Conservation (phyloP, 2,329 filamentous ascomycete species). For the Neopestalotiopsis clavispora region DNA sequence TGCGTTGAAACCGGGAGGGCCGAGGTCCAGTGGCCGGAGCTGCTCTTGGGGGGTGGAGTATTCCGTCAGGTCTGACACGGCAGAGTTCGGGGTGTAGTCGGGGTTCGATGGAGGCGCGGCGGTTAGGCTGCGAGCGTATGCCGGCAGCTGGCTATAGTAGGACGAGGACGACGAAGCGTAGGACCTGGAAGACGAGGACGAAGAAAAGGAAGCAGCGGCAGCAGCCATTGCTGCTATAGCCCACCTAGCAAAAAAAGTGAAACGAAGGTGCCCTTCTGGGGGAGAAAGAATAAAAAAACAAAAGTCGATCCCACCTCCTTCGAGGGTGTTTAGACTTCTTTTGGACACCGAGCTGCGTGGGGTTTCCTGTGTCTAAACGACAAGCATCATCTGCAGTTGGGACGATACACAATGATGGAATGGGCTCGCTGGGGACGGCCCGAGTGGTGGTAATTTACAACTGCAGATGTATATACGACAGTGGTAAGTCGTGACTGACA, state of each 20-base stretch:
- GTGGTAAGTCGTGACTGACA: background rate
- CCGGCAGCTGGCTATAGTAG: conserved; percentile 47
- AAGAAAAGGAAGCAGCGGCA: conserved; percentile 29
- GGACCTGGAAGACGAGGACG: conserved; percentile 46
- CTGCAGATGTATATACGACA: background rate
- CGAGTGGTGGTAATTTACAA: background rate
- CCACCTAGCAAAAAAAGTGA: background rate
- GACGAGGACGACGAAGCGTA: conserved; percentile 51
- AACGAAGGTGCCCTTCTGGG: background rate
- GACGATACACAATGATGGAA: background rate
- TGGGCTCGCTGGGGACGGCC: background rate
- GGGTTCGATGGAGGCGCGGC: conserved; percentile 45
- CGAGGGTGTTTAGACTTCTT: background rate
- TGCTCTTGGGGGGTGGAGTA: conserved; percentile 46
- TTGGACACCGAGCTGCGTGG: conserved; percentile 13
- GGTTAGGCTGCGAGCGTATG: conserved; percentile 44
- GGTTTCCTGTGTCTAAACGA: background rate
- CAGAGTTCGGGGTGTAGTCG: conserved; percentile 53
- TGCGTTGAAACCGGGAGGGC: conserved; percentile 58
- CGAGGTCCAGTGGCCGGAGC: conserved; percentile 53
- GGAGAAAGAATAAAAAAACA: background rate
- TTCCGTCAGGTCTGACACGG: conserved; percentile 46
- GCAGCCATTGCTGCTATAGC: conserved; percentile 19
- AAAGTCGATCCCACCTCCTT: background rate
- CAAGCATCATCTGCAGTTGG: conserved; percentile 6